Evolutionary conservation across 169 alveolate genomes (phyloP), one percentile per base, ranked within the genome.

Genomic region (Babesia caballi): DNA sequence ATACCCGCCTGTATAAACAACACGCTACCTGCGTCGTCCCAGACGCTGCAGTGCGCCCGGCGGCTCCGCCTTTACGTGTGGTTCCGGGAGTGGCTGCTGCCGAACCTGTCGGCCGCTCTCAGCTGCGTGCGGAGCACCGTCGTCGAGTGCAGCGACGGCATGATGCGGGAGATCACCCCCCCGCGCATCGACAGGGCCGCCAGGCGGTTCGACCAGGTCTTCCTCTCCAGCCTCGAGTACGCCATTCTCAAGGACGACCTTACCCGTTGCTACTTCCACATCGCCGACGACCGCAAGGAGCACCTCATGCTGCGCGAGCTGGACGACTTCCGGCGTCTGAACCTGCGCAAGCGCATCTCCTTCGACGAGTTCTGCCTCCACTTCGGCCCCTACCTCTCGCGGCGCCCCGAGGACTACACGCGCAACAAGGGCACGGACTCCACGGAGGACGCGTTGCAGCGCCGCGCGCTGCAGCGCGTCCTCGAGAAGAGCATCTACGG

Each of bases 211-310:
- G 54, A 63, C 15, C 51, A 63, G 52, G 73, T 63, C 1, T 49
- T 3, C 30, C 60, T 63, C 1, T 63, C 73, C n/a, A 63, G 73
- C 35, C 60, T 63, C 36, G 73, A 63, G 32, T 63, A 46, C 25
- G 73, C 73, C 32, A 63, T 63, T 15, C 52, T 63, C n/a, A 63
- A 63, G 50, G 73, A 63, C 52, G 73, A 63, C 4, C 49, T 63
- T 8, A 63, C 73, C 17, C 49, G 73, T 30, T 25, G 73, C 21
- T 63, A 63, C 49, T 63, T 63, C 50, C n/a, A 44, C 60, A 63
- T 63, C 3, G n/a, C 19, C 6, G 60, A 63, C 25, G 73, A 63
- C 27, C 73, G 30, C 73, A 63, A 63, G 73, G 73, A 63, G 38
- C 73, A 63, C 35, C 44, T 63, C 35, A 63, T 63, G 73, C 21